phyloP scores from a whole-genome alignment of 2,329 filamentous ascomycete species.

The Penicillium sp. region DNA sequence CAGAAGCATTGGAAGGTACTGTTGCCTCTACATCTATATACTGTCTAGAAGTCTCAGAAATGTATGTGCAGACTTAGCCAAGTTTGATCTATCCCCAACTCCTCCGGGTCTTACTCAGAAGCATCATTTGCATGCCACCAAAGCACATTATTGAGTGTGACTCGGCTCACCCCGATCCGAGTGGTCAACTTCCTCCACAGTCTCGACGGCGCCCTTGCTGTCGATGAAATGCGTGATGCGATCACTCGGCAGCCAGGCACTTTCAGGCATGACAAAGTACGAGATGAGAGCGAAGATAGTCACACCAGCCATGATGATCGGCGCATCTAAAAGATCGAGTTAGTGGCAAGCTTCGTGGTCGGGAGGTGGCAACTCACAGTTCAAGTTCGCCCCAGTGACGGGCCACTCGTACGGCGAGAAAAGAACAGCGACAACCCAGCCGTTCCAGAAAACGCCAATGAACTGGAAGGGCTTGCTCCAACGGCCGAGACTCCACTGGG shows the following conservation, averaged over 20 bases:
- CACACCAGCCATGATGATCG: slow-evolving; percentile 52
- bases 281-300: slow-evolving; percentile 51
- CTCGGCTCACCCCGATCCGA: slow-evolving; percentile 6
- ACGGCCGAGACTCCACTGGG: slow-evolving; percentile 47
- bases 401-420: slow-evolving; percentile 51
- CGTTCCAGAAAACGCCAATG: slow-evolving; percentile 51
- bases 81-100: too few species aligned
- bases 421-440: slow-evolving; percentile 50
- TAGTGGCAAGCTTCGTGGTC: neutral
- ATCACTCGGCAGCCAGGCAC: slow-evolving; percentile 47
- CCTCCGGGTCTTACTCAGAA: neutral
- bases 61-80: too few species aligned
- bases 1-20: too few species aligned
- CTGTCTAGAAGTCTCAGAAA: too few species aligned
- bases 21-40: too few species aligned
- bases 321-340: slow-evolving; percentile 40
- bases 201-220: slow-evolving; percentile 33
- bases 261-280: slow-evolving; percentile 50
- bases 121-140: too few species aligned
- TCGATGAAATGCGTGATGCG: slow-evolving; percentile 47
- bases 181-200: slow-evolving; percentile 28
- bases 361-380: slow-evolving; percentile 36
- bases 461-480: slow-evolving; percentile 50
- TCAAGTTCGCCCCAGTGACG: slow-evolving; percentile 44
- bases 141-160: slow-evolving; percentile 9